Conservation (phyloP, 78 protist species). For the Dictyostelium firmibasis region DNA sequence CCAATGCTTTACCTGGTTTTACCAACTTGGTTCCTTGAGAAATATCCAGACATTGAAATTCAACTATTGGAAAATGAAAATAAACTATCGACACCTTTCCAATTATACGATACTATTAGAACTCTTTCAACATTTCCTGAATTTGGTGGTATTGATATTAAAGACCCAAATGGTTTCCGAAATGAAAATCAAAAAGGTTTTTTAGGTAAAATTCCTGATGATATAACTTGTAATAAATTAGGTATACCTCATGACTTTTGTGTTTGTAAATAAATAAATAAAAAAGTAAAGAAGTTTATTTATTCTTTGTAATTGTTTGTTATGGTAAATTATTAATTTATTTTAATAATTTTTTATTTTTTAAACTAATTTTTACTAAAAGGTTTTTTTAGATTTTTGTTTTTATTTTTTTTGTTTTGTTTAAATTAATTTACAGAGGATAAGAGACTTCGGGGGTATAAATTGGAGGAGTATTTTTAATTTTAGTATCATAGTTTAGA, state of each 20-base stretch:
- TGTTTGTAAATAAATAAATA: conserved; percentile 44
- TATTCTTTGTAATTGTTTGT: too few relatives aligned
- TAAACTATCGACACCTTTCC: conserved; percentile 39
- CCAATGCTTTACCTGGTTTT: conserved; percentile 26
- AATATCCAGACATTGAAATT: conserved; percentile 16
- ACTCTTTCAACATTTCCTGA: conserved; percentile 45
- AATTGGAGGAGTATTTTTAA: too few relatives aligned
- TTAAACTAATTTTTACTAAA: too few relatives aligned
- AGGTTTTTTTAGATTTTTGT: too few relatives aligned
- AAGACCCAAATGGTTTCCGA: background rate
- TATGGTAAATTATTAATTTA: too few relatives aligned
- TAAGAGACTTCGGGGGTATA: too few relatives aligned
- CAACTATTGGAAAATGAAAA: conserved; percentile 24
- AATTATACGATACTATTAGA: conserved; percentile 28
- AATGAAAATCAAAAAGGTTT: conserved; percentile 17
- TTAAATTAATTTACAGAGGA: too few relatives aligned
- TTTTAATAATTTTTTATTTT: too few relatives aligned
- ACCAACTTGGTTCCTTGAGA: conserved; percentile 58
- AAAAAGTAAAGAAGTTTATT: too few relatives aligned
- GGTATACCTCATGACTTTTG: conserved; percentile 64
- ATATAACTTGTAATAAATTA: conserved; percentile 24
- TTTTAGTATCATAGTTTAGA: too few relatives aligned
- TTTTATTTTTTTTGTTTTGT: too few relatives aligned
- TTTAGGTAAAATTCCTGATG: background rate
- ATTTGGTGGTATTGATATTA: conserved; percentile 65